Base-by-base conservation (phyloP, 768 basidiomycete species). In the Agaricus sinodeliciosus region DNA sequence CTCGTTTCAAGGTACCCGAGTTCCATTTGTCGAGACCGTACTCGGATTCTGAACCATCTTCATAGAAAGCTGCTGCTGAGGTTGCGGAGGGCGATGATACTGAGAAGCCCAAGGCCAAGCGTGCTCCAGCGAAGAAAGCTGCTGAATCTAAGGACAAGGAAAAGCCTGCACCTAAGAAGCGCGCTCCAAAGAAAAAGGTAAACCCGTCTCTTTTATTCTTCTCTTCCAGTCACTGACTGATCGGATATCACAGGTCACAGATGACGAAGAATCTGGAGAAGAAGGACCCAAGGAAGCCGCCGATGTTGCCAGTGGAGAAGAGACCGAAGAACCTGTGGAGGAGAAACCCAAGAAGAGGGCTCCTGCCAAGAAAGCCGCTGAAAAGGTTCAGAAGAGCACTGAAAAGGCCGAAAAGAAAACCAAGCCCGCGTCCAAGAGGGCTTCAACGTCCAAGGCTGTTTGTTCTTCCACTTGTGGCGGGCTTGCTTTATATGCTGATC, bases 81-180 rank as follows among this genome's bases (percentile, higher is more conserved):
- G 56, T 55, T 11, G 58, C 34, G 9, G 59, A 56, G n/a, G 59
- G 55, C 3, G 63, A 50, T 12, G 59, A 43, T 9, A 48, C 57
- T 4, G 62, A 70, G 49, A 66, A 68, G 47, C 60, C 69, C 39
- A 74, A 71, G 57, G 72, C 39, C 11, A 76, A 74, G 57, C 66
- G 62, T 43, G 75, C 73, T 25, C 63, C 67, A 31, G 57, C 65
- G 28, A 73, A 69, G 60, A 70, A 67, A 43, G 58, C 67, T 1
- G 63, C 67, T 36, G 64, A 67, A 44, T 69, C 71, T 58, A 79
- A 77, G 28, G 46, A 49, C 13, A 48, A 54, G 63, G 70, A 71
- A 62, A 82, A 78, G 61, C 68, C 67, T 3, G 64, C 75, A 18
- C 61, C 75, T 13, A 81, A 79, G 55, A 80, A 78, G 57, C 73